Evolutionary conservation across 106 monocot species (phyloP).

Genomic region (Narthecium ossifragum): DNA sequence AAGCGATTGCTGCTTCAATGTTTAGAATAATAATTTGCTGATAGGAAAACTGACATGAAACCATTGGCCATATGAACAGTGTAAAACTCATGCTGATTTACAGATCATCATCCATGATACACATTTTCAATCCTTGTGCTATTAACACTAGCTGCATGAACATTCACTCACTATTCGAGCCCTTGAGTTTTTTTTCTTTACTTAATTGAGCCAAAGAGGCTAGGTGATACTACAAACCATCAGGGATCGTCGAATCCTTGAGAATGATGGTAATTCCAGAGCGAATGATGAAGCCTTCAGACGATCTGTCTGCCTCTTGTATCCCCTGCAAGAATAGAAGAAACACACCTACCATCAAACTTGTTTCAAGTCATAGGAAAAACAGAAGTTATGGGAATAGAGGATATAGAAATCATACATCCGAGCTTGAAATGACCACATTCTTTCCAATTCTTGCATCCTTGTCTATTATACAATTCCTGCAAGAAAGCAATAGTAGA

Average conservation of each 20-base stretch:
- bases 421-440: slow-evolving; percentile 52
- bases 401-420: slow-evolving; percentile 25
- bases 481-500: slow-evolving; percentile 12
- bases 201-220: too few species aligned
- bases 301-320: slow-evolving; percentile 48
- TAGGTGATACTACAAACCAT: slow-evolving; percentile 17
- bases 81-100: too few species aligned
- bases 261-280: slow-evolving; percentile 48
- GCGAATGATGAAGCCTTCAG: slow-evolving; percentile 59
- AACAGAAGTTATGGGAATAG: not conserved
- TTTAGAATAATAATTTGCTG: too few species aligned
- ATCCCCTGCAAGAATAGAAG: slow-evolving; percentile 26
- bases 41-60: too few species aligned
- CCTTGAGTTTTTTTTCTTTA: too few species aligned
- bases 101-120: too few species aligned
- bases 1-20: too few species aligned
- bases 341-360: not conserved
- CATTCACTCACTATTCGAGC: too few species aligned
- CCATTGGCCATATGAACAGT: too few species aligned
- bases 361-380: not conserved
- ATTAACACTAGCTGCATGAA: too few species aligned
- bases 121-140: too few species aligned
- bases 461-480: slow-evolving; percentile 73
- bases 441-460: slow-evolving; percentile 74
- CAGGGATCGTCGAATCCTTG: slow-evolving; percentile 51